A percentile compares a stretch with the other conserved stretches of the same genome.
These are phyloP conservation scores for Ceraceosorus bombacis DNA, from an alignment of 1,284 basidiomycete genomes.

Conservation along the genomic window DNA sequence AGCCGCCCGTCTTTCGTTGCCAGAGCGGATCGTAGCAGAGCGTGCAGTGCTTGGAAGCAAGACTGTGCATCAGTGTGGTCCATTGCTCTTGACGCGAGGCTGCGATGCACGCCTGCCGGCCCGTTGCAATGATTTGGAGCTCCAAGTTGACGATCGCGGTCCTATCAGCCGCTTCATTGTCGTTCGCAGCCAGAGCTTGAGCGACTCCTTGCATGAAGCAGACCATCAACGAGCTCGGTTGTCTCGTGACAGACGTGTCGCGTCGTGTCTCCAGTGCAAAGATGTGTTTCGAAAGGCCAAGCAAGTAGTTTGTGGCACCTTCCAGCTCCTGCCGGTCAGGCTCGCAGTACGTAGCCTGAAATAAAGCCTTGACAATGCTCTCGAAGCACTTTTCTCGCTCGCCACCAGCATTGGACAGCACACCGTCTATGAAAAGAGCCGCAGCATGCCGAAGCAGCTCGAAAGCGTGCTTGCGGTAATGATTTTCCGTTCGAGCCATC, in stretches of 20 bases:
- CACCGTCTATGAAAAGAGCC: slow-evolving; percentile 65
- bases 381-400: slow-evolving; percentile 70
- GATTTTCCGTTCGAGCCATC: slow-evolving; percentile 58
- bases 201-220: slow-evolving; percentile 42
- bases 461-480: slow-evolving; percentile 69
- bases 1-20: slow-evolving; percentile 47
- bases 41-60: slow-evolving; percentile 43
- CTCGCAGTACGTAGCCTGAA: slow-evolving; percentile 65
- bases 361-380: slow-evolving; percentile 62
- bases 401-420: slow-evolving; percentile 53
- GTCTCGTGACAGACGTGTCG: slow-evolving; percentile 49
- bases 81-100: slow-evolving; percentile 55
- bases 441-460: slow-evolving; percentile 69
- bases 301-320: slow-evolving; percentile 60
- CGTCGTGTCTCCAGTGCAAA: slow-evolving; percentile 54
- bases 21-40: slow-evolving; percentile 47
- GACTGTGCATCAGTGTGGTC: slow-evolving; percentile 47
- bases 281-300: slow-evolving; percentile 62
- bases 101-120: slow-evolving; percentile 22
- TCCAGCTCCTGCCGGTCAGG: slow-evolving; percentile 38
- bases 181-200: slow-evolving; percentile 29
- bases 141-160: slow-evolving; percentile 62
- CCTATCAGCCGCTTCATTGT: slow-evolving; percentile 46
- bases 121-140: slow-evolving; percentile 20
- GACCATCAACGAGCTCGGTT: slow-evolving; percentile 55